These are phyloP conservation scores for Platanus orientalis DNA, from an alignment of 164 flowering plant species.

Conservation along the genomic window DNA sequence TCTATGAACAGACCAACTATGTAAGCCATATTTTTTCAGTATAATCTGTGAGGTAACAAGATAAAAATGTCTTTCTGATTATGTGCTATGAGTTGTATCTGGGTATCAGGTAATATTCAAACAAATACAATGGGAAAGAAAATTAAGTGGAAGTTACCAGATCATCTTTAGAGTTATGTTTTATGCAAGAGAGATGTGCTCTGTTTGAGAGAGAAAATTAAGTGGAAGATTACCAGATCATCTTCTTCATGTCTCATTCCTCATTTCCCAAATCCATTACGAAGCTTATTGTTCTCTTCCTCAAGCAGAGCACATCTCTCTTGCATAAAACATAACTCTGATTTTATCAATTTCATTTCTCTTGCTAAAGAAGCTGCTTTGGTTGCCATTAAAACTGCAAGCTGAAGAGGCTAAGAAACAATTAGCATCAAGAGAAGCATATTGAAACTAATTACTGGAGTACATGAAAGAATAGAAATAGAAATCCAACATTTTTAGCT, in stretches of 20 bases:
- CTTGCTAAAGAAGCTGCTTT: constrained; percentile 73
- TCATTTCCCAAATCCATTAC: constrained; percentile 56
- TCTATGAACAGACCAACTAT: no score
- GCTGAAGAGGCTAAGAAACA: constrained; percentile 31
- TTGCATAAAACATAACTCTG: constrained; percentile 65
- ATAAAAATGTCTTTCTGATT: no score
- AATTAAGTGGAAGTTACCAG: constrained; percentile 42
- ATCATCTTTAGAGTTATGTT: constrained; percentile 72
- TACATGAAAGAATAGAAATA: not conserved
- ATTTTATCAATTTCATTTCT: constrained; percentile 67
- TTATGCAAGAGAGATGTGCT: constrained; percentile 67
- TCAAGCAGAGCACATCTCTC: constrained; percentile 70
- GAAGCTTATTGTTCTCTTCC: constrained; percentile 76
- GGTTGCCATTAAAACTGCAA: constrained; percentile 83
- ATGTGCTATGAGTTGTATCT: no score
- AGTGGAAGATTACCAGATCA: no score
- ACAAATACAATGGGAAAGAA: not conserved
- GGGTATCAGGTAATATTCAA: no score
- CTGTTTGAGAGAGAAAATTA: constrained; percentile 76
- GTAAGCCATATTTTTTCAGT: no score
- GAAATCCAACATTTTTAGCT: constrained; percentile 61
- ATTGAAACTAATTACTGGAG: not conserved
- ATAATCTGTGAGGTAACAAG: no score
- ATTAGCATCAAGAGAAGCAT: not conserved
- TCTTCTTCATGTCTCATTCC: constrained; percentile 81